These are phyloP conservation scores for Elsinoe perseae DNA, from an alignment of 2,329 filamentous ascomycete genomes.

Conservation along the genomic window DNA sequence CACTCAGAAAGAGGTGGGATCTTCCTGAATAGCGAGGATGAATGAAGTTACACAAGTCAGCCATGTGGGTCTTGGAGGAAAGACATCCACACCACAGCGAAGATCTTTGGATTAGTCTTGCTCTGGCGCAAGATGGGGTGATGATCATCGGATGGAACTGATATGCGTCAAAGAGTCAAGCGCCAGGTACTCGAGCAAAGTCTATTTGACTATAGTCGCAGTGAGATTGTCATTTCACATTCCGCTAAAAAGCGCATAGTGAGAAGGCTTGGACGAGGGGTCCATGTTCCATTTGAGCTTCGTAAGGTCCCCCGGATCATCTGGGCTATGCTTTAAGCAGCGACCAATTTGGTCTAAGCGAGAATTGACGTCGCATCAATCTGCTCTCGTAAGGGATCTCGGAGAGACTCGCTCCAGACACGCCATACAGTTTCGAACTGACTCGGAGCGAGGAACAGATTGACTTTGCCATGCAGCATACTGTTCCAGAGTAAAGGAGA, in stretches of 20 bases:
- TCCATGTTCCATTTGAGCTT: background rate
- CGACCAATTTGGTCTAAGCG: background rate
- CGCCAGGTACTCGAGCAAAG: background rate
- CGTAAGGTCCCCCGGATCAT: background rate
- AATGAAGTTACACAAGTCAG: background rate
- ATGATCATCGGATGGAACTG: background rate
- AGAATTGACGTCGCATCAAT: background rate
- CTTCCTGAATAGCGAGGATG: background rate
- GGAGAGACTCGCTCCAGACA: background rate
- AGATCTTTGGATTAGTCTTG: background rate
- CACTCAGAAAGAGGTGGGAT: background rate
- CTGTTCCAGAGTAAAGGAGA: background rate
- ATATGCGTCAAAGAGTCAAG: background rate
- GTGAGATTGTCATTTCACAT: background rate
- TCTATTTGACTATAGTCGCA: background rate
- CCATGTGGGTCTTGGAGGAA: background rate
- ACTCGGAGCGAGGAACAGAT: background rate
- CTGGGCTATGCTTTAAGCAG: background rate
- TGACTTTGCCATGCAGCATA: background rate
- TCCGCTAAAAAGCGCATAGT: background rate
- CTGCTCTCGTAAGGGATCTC: background rate
- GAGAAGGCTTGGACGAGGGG: background rate
- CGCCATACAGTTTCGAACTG: constrained; percentile 2
- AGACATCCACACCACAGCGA: background rate
- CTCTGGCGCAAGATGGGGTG: background rate